phyloP scores from a whole-genome alignment of 768 basidiomycete species.

The Cystobasidium onofrii region DNA sequence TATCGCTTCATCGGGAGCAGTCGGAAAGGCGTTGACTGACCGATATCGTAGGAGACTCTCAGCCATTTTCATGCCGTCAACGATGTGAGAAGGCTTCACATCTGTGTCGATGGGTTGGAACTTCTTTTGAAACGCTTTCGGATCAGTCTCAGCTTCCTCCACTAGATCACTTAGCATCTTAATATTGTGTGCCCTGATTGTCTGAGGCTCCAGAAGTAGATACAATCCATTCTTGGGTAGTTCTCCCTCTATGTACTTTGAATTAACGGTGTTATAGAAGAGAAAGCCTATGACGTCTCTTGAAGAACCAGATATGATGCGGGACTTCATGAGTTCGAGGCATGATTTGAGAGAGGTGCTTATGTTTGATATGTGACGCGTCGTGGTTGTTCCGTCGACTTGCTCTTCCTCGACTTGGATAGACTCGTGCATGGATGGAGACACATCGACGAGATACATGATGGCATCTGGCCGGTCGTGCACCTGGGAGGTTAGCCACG shows the following conservation, averaged over 20 bases:
- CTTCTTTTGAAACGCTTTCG: slow-evolving; percentile 52
- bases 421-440: slow-evolving; percentile 32
- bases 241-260: slow-evolving; percentile 4
- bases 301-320: slow-evolving; percentile 20
- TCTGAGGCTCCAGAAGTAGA: slow-evolving; percentile 66
- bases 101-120: slow-evolving; percentile 59
- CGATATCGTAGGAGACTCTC: slow-evolving; percentile 82
- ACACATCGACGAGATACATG: slow-evolving; percentile 32
- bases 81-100: slow-evolving; percentile 57
- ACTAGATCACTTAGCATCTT: slow-evolving; percentile 68
- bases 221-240: slow-evolving; percentile 64
- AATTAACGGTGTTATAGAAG: slow-evolving; percentile 74
- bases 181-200: slow-evolving; percentile 71
- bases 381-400: neutral
- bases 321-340: neutral
- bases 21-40: too few species aligned
- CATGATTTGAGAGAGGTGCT: slow-evolving; percentile 20
- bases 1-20: too few species aligned
- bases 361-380: neutral
- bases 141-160: slow-evolving; percentile 64
- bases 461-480: slow-evolving; percentile 29
- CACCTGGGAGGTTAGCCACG: slow-evolving; percentile 1
- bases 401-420: slow-evolving; percentile 16
- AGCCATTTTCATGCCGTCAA: slow-evolving; percentile 82
- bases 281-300: slow-evolving; percentile 83